Evolutionary conservation across 139 green algal genomes (phyloP), one percentile per base, ranked within the genome.

Genomic region (Micractinium conductrix): DNA sequence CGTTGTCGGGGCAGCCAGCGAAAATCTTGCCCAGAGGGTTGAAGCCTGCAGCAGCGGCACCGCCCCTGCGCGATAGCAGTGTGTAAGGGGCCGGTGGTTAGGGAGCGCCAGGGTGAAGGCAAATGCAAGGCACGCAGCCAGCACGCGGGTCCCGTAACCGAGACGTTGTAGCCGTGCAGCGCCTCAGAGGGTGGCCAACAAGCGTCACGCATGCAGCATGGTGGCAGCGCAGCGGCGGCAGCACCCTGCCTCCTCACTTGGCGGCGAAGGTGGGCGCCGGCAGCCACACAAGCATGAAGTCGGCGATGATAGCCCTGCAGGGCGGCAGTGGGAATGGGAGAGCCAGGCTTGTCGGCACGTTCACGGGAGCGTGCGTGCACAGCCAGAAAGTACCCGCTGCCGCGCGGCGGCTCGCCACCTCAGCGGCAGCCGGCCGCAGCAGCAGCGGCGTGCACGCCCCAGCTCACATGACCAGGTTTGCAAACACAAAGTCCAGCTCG

Each of bases 231-330:
- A n/a, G n/a, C n/a, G n/a, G n/a, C n/a, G n/a, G n/a, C n/a, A n/a
- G n/a, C n/a, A n/a, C n/a, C n/a, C n/a, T 9, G 22, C 5, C 10
- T 2, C 8, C 84, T 58, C 38, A 86, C 90, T 44, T 86, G 86
- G 91, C 92, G 1, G 89, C 87, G 69, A 97, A 89, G 6, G 96
- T 97, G 35, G 97, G 97, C 30, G 97, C 97, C 0, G 97, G 97
- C 82, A 99, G 92, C 96, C 96, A 99, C 3, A 98, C 97, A 21
- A 99, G 93, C 97, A 99, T 98, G 93, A 98, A 99, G 89, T 99
- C 97, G 0, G 97, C 97, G 33, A 99, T 93, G 76, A 99, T 89
- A 2, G 97, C 97, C 74, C 74, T 81, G 74, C 74, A 44, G n/a
- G 43, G 9, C 71, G 28, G 65, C n/a, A 44, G 28, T 4, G 33